These are phyloP conservation scores for Zygoascus bituminiphila DNA, from an alignment of 805 yeast genomes.

Conservation along the genomic window DNA sequence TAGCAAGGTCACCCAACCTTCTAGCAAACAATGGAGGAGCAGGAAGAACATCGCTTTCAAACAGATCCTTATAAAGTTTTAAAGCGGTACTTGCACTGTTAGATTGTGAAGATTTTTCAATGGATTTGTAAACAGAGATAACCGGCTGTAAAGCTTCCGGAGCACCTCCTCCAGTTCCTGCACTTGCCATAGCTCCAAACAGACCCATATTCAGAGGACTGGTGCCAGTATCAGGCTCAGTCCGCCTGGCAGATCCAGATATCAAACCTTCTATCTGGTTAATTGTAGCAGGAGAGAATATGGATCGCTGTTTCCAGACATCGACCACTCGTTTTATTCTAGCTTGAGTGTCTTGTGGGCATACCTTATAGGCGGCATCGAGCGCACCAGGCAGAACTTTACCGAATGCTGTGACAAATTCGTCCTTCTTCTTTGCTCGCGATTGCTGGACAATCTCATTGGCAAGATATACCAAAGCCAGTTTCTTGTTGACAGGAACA, in stretches of 20 bases:
- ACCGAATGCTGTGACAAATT: conserved; percentile 52
- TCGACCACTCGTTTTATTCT: conserved; percentile 49
- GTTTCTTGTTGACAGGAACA: conserved; percentile 26
- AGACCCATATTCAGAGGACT: not conserved
- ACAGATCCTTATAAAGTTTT: conserved; percentile 12
- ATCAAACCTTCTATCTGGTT: conserved; percentile 19
- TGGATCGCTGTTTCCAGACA: conserved; percentile 60
- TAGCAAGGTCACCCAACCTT: conserved; percentile 20
- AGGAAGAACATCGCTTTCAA: conserved; percentile 27
- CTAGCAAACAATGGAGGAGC: conserved; percentile 28
- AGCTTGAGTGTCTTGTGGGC: conserved; percentile 38
- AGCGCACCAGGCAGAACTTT: conserved; percentile 32
- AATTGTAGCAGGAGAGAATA: conserved; percentile 35
- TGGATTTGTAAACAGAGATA: not conserved
- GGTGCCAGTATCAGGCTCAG: conserved; percentile 2
- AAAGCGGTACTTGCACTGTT: not conserved
- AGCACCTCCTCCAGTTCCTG: not conserved
- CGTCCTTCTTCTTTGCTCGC: conserved; percentile 49
- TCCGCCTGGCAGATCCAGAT: not conserved
- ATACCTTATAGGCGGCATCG: conserved; percentile 29
- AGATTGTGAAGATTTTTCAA: not conserved
- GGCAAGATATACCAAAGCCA: conserved; percentile 59
- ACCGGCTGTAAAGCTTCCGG: not conserved
- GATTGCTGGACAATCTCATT: conserved; percentile 81
- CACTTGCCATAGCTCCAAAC: conserved; percentile 4